Conservation (phyloP, 371 early-diverging fungal species). For the Haplosporangium sp. region DNA sequence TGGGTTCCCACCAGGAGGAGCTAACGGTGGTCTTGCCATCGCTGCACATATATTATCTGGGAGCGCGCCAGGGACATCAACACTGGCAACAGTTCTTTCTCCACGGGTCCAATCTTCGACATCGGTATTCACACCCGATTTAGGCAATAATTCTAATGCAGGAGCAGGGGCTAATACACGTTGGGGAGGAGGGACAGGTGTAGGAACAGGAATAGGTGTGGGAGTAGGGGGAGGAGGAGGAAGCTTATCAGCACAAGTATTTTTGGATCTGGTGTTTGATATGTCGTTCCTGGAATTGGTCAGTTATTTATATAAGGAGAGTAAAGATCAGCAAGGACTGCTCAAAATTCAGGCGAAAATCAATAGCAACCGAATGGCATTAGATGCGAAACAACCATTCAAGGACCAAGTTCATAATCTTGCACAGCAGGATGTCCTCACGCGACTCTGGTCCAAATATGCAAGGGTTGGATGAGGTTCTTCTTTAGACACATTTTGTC, state of each 20-base stretch:
- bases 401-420: slow-evolving; percentile 32
- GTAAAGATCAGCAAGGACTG: slow-evolving; percentile 27
- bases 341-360: slow-evolving; percentile 24
- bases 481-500: neutral
- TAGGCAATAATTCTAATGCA: neutral
- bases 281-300: slow-evolving; percentile 36
- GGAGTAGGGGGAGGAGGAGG: neutral
- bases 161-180: neutral
- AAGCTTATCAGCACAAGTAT: slow-evolving; percentile 14
- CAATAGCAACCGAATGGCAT: slow-evolving; percentile 42
- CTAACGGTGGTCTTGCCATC: neutral
- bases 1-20: neutral
- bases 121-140: slow-evolving; percentile 22
- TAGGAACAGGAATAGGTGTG: too few species aligned
- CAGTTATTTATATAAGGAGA: slow-evolving; percentile 30
- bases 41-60: neutral
- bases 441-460: slow-evolving; percentile 41
- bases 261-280: slow-evolving; percentile 40
- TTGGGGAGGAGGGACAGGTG: neutral
- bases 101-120: slow-evolving; percentile 22
- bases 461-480: slow-evolving; percentile 18
- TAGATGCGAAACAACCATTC: slow-evolving; percentile 38
- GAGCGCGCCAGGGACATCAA: neutral
- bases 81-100: neutral
- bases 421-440: slow-evolving; percentile 36